A percentile compares a stretch with the other conserved stretches of the same genome.
These are phyloP conservation scores for Nigrospora sphaerica DNA, from an alignment of 2,329 filamentous ascomycete genomes.

Conservation along the genomic window DNA sequence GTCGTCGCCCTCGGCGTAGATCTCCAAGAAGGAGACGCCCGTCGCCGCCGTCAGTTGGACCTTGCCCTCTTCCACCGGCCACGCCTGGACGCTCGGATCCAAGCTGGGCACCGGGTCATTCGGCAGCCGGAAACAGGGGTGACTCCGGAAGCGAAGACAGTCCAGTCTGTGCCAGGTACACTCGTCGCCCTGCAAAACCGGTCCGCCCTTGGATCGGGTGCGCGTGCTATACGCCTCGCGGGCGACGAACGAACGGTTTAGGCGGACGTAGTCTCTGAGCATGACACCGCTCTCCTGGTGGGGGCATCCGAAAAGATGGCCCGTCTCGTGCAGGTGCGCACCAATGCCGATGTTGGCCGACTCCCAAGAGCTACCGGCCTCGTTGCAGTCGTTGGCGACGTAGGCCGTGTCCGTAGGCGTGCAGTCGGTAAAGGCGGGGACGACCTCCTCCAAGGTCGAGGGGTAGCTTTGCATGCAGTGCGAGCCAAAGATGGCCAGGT, in stretches of 20 bases:
- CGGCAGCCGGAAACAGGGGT: conserved; percentile 82
- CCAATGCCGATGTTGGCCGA: conserved; percentile 92
- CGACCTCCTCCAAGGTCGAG: conserved; percentile 79
- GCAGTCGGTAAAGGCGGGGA: conserved; percentile 82
- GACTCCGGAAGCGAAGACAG: conserved; percentile 78
- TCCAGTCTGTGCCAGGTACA: conserved; percentile 90
- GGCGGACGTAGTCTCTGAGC: conserved; percentile 76
- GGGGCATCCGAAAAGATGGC: conserved; percentile 83
- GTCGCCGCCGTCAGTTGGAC: conserved; percentile 72
- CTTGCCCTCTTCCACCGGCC: conserved; percentile 71
- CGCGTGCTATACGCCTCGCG: conserved; percentile 82
- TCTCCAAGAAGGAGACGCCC: conserved; percentile 79
- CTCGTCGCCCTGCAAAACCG: conserved; percentile 72
- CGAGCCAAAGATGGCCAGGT: conserved; percentile 86
- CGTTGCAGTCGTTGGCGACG: conserved; percentile 79
- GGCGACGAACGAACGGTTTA: conserved; percentile 77
- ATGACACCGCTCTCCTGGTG: conserved; percentile 90
- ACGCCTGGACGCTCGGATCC: conserved; percentile 79
- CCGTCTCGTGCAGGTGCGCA: conserved; percentile 84
- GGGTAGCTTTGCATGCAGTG: conserved; percentile 91
- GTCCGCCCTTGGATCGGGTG: conserved; percentile 73
- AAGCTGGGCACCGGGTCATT: conserved; percentile 57
- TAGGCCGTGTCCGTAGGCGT: conserved; percentile 76
- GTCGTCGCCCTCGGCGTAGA: conserved; percentile 73
- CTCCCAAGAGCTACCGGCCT: conserved; percentile 89